Percentiles rank a stretch among this genome's conserved stretches.
Evolutionary conservation across 2,329 filamentous ascomycete species (phyloP).

Genomic region (Exophiala sp.): DNA sequence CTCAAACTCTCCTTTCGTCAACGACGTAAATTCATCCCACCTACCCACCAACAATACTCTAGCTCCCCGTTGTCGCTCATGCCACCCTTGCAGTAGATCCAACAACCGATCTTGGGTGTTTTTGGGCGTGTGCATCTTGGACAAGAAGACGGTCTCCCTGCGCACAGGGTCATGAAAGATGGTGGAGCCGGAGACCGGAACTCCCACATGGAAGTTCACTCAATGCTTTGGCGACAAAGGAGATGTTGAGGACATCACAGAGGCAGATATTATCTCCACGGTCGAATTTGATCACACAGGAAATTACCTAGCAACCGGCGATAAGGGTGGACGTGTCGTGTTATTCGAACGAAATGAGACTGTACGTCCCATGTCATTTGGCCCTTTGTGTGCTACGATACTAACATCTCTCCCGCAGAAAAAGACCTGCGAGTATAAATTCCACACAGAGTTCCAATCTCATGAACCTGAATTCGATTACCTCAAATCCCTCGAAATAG

Average conservation of each 20-base stretch:
- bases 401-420: conserved; percentile 59
- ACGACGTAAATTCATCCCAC: background rate
- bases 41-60: background rate
- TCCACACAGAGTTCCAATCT: conserved; percentile 99
- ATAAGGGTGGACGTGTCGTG: conserved; percentile 52
- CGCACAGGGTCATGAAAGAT: conserved; percentile 59
- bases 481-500: conserved; percentile 97
- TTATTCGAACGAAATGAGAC: conserved; percentile 78
- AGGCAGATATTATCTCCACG: conserved; percentile 58
- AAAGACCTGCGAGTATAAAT: conserved; percentile 99
- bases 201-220: conserved; percentile 99
- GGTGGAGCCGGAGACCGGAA: conserved; percentile 92
- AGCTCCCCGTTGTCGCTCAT: conserved; percentile 15
- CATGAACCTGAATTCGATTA: conserved; percentile 99
- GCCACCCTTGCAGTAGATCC: conserved; percentile 10
- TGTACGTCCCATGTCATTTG: conserved; percentile 51
- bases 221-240: conserved; percentile 99
- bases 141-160: conserved; percentile 29
- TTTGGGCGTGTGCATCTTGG: conserved; percentile 19
- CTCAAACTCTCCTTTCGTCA: conserved; percentile 3
- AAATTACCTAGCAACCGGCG: conserved; percentile 52
- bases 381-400: conserved; percentile 3
- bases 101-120: conserved; percentile 13
- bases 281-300: conserved; percentile 53
- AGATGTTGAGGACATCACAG: conserved; percentile 97